Conservation (phyloP, 2,329 filamentous ascomycete species). For the Microsporum canis region DNA sequence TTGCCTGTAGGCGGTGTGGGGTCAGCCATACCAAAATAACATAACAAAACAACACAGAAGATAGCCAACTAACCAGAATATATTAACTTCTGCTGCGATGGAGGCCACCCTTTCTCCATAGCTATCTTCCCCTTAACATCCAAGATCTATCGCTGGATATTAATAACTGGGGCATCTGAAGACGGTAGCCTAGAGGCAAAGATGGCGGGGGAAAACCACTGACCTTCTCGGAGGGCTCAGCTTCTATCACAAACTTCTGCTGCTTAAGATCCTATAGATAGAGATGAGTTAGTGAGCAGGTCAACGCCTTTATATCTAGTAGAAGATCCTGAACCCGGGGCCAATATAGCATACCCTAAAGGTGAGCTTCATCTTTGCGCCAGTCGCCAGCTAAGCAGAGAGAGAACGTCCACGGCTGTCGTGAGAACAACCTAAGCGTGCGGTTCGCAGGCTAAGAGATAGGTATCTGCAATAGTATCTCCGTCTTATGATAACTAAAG, state of each 20-base stretch:
- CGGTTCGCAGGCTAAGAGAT: neutral
- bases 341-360: constrained; percentile 13
- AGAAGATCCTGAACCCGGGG: neutral
- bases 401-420: neutral
- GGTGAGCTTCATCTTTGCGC: constrained; percentile 16
- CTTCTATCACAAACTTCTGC: constrained; percentile 94
- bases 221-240: constrained; percentile 86
- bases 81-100: constrained; percentile 85
- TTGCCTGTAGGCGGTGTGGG: constrained; percentile 54
- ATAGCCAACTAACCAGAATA: constrained; percentile 64
- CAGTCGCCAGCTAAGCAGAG: neutral
- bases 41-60: neutral
- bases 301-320: neutral
- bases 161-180: constrained; percentile 13
- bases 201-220: constrained; percentile 23
- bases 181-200: neutral
- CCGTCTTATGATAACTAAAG: neutral
- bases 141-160: constrained; percentile 52
- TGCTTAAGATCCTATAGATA: constrained; percentile 78
- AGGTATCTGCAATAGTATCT: neutral
- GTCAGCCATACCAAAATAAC: neutral
- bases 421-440: neutral
- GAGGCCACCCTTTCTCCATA: constrained; percentile 87
- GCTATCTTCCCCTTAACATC: constrained; percentile 87
- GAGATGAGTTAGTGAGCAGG: constrained; percentile 12